Percentiles rank a stretch among this genome's conserved stretches.
Conservation (phyloP, 306 rosid genomes). For the Notholithocarpus densiflorus region DNA sequence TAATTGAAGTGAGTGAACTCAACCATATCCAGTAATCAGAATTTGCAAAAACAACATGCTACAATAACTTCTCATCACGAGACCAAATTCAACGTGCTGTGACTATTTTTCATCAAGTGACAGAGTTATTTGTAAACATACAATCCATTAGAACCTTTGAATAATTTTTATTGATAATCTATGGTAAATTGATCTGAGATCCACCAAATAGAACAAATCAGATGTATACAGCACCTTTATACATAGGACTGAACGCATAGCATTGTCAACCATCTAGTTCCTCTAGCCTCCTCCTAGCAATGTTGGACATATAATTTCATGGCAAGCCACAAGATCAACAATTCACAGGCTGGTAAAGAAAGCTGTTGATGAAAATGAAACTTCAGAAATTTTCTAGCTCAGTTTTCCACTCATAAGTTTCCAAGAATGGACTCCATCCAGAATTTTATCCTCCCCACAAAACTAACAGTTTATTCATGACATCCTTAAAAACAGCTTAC, state of each 20-base stretch:
- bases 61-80: background rate
- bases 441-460: background rate
- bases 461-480: background rate
- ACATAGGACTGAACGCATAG: slow-evolving; percentile 4
- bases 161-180: background rate
- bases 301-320: slow-evolving; percentile 2
- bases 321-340: slow-evolving; percentile 2
- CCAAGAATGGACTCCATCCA: background rate
- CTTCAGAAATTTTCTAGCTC: background rate
- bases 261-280: slow-evolving; percentile 8
- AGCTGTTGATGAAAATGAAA: slow-evolving; percentile 4
- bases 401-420: background rate
- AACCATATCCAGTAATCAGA: background rate
- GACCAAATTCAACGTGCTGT: background rate
- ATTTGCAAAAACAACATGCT: background rate
- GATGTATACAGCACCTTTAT: slow-evolving; percentile 6
- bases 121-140: background rate
- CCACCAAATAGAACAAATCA: slow-evolving; percentile 1
- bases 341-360: slow-evolving; percentile 1
- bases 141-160: background rate
- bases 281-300: slow-evolving; percentile 12
- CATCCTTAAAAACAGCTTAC: background rate
- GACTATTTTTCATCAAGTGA: background rate
- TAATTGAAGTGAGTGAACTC: background rate
- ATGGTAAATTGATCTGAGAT: background rate